Conservation (phyloP, 257 asterid species). For the Petrea volubilis region DNA sequence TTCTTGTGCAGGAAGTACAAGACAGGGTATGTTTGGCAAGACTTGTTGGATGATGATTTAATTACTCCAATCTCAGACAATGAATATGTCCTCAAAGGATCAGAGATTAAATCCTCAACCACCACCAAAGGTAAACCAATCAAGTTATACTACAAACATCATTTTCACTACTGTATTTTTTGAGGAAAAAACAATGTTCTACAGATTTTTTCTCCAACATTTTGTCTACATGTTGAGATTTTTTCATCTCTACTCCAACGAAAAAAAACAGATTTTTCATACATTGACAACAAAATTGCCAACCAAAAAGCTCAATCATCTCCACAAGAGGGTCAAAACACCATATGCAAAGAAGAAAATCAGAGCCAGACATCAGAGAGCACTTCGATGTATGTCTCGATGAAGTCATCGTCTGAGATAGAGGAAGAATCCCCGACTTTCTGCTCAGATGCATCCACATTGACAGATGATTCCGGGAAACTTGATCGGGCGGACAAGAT, state of each 20-base stretch:
- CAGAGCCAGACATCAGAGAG: constrained; percentile 37
- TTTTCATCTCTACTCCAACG: too few relatives aligned
- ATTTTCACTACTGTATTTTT: not conserved
- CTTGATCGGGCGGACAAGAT: constrained; percentile 29
- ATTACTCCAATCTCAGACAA: constrained; percentile 86
- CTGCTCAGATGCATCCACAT: constrained; percentile 68
- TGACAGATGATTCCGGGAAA: constrained; percentile 54
- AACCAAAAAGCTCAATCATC: constrained; percentile 33
- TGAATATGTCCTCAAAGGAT: constrained; percentile 92
- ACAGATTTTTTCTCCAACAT: too few relatives aligned
- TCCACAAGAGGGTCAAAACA: constrained; percentile 23
- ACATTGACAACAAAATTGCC: constrained; percentile 28
- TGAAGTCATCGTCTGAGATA: constrained; percentile 53
- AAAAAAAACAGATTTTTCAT: constrained; percentile 14
- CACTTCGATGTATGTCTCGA: constrained; percentile 32
- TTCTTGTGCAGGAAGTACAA: constrained; percentile 60
- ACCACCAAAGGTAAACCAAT: constrained; percentile 40
- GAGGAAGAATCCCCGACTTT: constrained; percentile 60
- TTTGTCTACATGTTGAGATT: too few relatives aligned
- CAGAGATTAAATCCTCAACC: constrained; percentile 51
- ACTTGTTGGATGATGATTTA: constrained; percentile 88
- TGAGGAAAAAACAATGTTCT: not conserved
- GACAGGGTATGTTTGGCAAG: constrained; percentile 92
- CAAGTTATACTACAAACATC: not conserved
- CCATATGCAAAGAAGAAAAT: constrained; percentile 29